These are phyloP conservation scores for Yamadazyma trypodendri DNA, from an alignment of 1,139 yeast species.

Conservation along the genomic window DNA sequence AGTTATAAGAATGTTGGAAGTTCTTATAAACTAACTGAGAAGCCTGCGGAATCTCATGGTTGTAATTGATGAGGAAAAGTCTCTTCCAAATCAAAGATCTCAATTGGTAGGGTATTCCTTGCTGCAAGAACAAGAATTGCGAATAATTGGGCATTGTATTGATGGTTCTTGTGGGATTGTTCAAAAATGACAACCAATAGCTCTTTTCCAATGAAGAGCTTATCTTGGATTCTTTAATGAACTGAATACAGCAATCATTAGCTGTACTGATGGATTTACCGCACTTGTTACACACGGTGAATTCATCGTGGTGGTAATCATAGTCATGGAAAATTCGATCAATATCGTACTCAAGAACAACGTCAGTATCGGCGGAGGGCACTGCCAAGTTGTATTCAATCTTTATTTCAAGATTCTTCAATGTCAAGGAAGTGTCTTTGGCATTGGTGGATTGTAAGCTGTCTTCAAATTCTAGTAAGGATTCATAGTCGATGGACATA, in stretches of 20 bases:
- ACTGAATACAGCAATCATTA: conserved; percentile 11
- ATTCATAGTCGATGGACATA: conserved; percentile 27
- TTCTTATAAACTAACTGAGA: conserved; percentile 35
- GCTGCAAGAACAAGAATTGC: conserved; percentile 38
- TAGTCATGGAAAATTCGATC: conserved; percentile 20
- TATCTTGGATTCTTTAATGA: conserved; percentile 14
- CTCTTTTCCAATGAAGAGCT: conserved; percentile 34
- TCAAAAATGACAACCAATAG: conserved; percentile 48
- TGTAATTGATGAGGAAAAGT: conserved; percentile 30
- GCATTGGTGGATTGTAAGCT: conserved; percentile 28
- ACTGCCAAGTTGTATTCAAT: conserved; percentile 22
- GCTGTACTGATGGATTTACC: conserved; percentile 13
- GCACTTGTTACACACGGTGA: conserved; percentile 31
- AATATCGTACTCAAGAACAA: conserved; percentile 9
- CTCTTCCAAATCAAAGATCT: conserved; percentile 39
- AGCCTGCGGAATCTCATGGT: conserved; percentile 34
- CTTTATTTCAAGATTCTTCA: conserved; percentile 31
- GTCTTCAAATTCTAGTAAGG: conserved; percentile 44
- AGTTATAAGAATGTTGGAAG: conserved; percentile 45
- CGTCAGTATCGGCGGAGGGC: conserved; percentile 9
- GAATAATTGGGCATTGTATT: conserved; percentile 49
- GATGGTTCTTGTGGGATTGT: conserved; percentile 45
- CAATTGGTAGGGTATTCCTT: conserved; percentile 41
- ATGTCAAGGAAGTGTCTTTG: conserved; percentile 24
- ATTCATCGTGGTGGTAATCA: conserved; percentile 31